Percentiles rank a stretch among this genome's conserved stretches.
These are phyloP conservation scores for Grosmannia huntii DNA, from an alignment of 2,329 filamentous ascomycete species.

Conservation along the genomic window DNA sequence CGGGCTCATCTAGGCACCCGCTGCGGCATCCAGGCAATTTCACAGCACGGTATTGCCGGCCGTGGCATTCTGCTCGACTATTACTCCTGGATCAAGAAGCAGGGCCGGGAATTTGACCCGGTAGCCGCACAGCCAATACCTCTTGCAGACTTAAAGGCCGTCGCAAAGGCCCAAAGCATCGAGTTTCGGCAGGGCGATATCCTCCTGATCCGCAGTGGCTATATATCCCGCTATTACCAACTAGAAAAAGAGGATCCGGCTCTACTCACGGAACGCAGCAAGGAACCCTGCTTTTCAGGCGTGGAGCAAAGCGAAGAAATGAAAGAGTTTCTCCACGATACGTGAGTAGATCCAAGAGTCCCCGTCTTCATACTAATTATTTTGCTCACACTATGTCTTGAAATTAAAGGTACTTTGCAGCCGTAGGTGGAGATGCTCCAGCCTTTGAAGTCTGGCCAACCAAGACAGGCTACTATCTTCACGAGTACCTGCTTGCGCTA, in stretches of 20 bases:
- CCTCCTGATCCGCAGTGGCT: constrained; percentile 42
- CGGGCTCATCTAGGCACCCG: background rate
- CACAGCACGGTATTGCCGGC: constrained; percentile 31
- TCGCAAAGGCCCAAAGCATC: constrained; percentile 26
- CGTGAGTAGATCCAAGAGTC: background rate
- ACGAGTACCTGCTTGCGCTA: constrained; percentile 11
- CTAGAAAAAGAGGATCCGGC: constrained; percentile 10
- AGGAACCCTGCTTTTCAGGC: constrained; percentile 22
- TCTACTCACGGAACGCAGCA: background rate
- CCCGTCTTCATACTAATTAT: background rate
- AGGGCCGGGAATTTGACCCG: constrained; percentile 20
- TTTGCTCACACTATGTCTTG: background rate
- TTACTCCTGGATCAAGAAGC: constrained; percentile 25
- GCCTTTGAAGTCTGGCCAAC: constrained; percentile 32
- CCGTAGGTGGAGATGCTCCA: constrained; percentile 43
- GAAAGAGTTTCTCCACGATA: constrained; percentile 44
- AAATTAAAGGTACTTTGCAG: constrained; percentile 28
- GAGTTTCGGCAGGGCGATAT: constrained; percentile 38
- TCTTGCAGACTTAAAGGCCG: constrained; percentile 25
- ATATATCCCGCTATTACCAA: constrained; percentile 28
- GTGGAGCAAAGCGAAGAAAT: constrained; percentile 34
- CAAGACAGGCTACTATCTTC: constrained; percentile 8
- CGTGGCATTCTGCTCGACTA: constrained; percentile 42
- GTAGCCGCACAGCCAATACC: constrained; percentile 31
- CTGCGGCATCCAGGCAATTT: constrained; percentile 16